Conservation (phyloP, 2,329 filamentous ascomycete species). For the Venturia carpophila region DNA sequence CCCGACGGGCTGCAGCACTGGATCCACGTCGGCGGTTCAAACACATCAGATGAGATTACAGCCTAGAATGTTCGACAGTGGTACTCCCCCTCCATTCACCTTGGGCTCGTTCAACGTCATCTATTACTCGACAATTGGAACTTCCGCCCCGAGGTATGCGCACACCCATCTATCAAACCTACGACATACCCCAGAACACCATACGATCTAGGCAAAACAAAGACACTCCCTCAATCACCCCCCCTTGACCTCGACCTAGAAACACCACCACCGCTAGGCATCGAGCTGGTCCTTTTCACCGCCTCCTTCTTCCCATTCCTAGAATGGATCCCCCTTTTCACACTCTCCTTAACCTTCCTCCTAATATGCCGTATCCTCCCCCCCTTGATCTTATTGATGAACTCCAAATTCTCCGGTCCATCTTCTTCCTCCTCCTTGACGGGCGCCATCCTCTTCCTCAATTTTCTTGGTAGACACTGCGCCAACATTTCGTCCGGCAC, state of each 20-base stretch:
- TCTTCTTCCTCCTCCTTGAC: not conserved
- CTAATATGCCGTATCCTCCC: conserved; percentile 7
- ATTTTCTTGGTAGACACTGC: not conserved
- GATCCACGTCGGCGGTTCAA: no score
- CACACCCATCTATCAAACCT: not conserved
- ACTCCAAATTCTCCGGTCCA: conserved; percentile 13
- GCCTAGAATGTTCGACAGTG: no score
- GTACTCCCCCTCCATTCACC: no score
- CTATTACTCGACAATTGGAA: no score
- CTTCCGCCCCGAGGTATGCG: not conserved
- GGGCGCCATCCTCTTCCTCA: not conserved
- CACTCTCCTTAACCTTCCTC: conserved; percentile 13
- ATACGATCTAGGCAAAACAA: not conserved
- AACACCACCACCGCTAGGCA: not conserved
- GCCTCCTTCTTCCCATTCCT: not conserved
- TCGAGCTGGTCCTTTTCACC: not conserved
- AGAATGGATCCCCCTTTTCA: not conserved
- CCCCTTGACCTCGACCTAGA: not conserved
- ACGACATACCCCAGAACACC: not conserved
- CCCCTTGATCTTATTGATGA: conserved; percentile 15
- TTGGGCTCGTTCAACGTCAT: no score
- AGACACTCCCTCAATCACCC: no score
- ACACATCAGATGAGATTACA: no score
- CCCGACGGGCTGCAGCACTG: no score
- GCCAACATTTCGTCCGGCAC: conserved; percentile 55